Conservation (phyloP, 2,329 filamentous ascomycete genomes). For the Lizonia empirigonia region DNA sequence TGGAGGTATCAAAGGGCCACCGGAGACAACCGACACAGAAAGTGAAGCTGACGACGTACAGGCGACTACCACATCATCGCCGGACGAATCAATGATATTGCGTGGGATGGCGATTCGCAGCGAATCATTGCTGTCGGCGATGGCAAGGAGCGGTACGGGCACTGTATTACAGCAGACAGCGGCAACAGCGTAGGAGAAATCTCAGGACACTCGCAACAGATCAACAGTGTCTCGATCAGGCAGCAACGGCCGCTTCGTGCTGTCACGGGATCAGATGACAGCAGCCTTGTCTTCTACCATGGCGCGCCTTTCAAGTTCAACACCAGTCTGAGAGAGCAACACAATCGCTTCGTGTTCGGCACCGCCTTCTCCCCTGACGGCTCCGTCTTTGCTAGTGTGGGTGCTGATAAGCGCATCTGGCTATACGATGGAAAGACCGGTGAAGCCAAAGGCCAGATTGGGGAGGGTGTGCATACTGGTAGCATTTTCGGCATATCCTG, state of each 20-base stretch:
- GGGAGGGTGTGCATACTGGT: conserved; percentile 84
- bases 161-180: conserved; percentile 87
- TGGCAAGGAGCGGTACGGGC: conserved; percentile 89
- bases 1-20: background rate
- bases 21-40: background rate
- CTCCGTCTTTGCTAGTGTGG: conserved; percentile 79
- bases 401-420: conserved; percentile 90
- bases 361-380: conserved; percentile 92
- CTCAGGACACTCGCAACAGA: conserved; percentile 83
- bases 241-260: conserved; percentile 89
- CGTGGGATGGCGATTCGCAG: conserved; percentile 97
- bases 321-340: conserved; percentile 75
- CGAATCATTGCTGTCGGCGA: conserved; percentile 95
- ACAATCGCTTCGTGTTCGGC: conserved; percentile 88
- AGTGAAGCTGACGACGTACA: conserved; percentile 42
- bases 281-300: conserved; percentile 87
- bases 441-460: conserved; percentile 76
- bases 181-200: conserved; percentile 97
- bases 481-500: conserved; percentile 93
- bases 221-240: conserved; percentile 90
- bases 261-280: conserved; percentile 89
- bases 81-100: conserved; percentile 92
- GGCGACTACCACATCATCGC: conserved; percentile 93
- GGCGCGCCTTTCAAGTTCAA: conserved; percentile 97
- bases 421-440: conserved; percentile 97